Base-by-base conservation (phyloP, 177 flowering plant species). In the Vitis hybrid region DNA sequence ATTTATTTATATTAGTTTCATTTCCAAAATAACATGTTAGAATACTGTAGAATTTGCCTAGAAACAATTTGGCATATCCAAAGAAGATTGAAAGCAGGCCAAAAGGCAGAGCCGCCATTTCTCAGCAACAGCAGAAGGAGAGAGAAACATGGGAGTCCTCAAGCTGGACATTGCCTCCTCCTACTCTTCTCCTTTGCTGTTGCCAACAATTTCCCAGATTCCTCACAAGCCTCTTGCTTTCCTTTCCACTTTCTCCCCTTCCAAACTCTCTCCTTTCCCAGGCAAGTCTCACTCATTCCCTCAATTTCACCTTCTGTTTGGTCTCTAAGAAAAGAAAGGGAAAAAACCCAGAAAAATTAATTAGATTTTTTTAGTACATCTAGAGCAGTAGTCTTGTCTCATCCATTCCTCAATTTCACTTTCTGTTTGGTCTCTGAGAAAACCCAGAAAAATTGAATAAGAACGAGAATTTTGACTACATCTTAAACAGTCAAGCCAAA, bases 251-350 rank as follows among this genome's bases (percentile, higher is more conserved):
- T 19, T 18, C 51, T 56, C 72, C 2, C 35, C 11, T 21, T 71
- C 17, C 72, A 63, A 58, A 40, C 48, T 0, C 10, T 52, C 55
- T 56, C 56, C 46, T 13, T 52, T 24, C 12, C 60, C 66, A 70
- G 73, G 77, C 63, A 75, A 75, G 70, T 9, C 9, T 2, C 18
- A 35, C 50, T 54, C 57, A 3, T 54, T 13, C 15, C 48, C 9
- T 40, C 48, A 40, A 40, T 40, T 40, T 40, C 48, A 6, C 48
- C 48, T 40, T 40, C 48, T 40, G 48, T 40, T 40, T 40, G 48
- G 1, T 40, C 7, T 40, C 48, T 40, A 40, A 40, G 48, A 40
- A 40, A 40, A 40, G 48, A 40, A 40, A 40, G 48, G 48, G 9
- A 40, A 40, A 40, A 40, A 40, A 7, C 48, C 48, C 48, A 40